Base-by-base conservation (phyloP, 352 stramenopile species). In the Pythium insidiosum region DNA sequence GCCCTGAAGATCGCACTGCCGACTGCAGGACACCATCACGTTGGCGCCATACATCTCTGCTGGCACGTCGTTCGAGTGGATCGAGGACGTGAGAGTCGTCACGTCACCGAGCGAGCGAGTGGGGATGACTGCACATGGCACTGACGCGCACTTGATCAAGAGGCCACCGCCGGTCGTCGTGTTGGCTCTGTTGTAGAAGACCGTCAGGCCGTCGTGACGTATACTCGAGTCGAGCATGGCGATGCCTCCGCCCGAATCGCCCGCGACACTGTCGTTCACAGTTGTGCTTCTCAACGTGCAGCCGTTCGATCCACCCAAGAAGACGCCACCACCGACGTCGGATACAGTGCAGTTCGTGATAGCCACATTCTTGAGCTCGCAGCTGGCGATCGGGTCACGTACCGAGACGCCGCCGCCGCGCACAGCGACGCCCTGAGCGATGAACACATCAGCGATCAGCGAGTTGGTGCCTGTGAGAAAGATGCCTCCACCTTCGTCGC, bases 181-280 rank as follows among this genome's bases (percentile, higher is more conserved):
- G n/a, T n/a, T n/a, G n/a, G n/a, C 25, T 21, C 18, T 55, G 7
- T 2, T 21, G 9, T 42, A 26, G 2, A 35, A 11, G 6, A 21
- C 24, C 1, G 22, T 47, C 15, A 58, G 49, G 5, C 15, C n/a
- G n/a, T n/a, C n/a, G n/a, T n/a, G n/a, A n/a, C n/a, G n/a, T n/a
- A n/a, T n/a, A n/a, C n/a, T n/a, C n/a, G n/a, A n/a, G 18, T 57
- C 25, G 15, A 43, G 28, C 1, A 63, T 39, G 1, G 35, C 43
- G 5, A 63, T 35, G 0, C 54, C 54, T 1, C 54, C 54, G 1
- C 54, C 54, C 4, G 30, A 37, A 6, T 38, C 12, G 0, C 2
- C 16, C 7, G 47, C 54, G 20, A 7, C 3, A 18, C 54, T 58
- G 10, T 28, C 38, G 7, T 16, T 15, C 24, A 63, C 31, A 6